phyloP scores from a whole-genome alignment of 768 basidiomycete genomes.

The Glaciozyma martinii region DNA sequence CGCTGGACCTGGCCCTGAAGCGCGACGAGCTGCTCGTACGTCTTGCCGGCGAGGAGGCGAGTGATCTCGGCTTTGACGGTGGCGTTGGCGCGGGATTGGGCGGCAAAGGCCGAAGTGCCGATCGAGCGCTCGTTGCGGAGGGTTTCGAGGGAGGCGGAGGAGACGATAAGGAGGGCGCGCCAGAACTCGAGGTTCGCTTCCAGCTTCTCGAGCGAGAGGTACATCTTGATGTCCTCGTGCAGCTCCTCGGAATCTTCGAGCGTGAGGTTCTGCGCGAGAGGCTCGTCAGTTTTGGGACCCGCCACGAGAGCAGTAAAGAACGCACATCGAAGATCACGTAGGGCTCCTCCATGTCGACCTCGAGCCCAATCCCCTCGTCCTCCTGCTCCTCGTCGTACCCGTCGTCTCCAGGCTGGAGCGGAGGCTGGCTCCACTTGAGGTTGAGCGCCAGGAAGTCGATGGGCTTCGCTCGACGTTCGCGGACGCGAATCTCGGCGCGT shows the following conservation, averaged over 20 bases:
- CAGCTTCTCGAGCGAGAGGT: conserved; percentile 72
- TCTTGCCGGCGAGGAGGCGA: conserved; percentile 69
- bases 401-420: conserved; percentile 36
- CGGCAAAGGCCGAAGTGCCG: conserved; percentile 31
- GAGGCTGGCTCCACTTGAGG: conserved; percentile 70
- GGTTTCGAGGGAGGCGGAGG: conserved; percentile 76
- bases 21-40: conserved; percentile 68
- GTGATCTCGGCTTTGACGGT: conserved; percentile 74
- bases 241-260: conserved; percentile 82
- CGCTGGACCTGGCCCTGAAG: conserved; percentile 78
- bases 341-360: conserved; percentile 96
- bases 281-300: neutral
- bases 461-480: conserved; percentile 96
- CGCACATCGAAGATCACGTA: conserved; percentile 93
- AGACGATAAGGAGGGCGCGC: conserved; percentile 98
- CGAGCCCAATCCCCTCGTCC: conserved; percentile 74
- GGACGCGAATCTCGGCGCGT: conserved; percentile 85
- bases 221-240: conserved; percentile 87
- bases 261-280: conserved; percentile 58
- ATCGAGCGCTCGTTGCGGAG: conserved; percentile 51
- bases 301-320: conserved; percentile 10
- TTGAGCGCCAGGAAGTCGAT: conserved; percentile 95
- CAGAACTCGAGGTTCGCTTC: conserved; percentile 91
- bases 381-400: conserved; percentile 59
- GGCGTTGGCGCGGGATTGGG: conserved; percentile 35